Conservation (phyloP, 345 rosid genomes). For the Brassica cretica region DNA sequence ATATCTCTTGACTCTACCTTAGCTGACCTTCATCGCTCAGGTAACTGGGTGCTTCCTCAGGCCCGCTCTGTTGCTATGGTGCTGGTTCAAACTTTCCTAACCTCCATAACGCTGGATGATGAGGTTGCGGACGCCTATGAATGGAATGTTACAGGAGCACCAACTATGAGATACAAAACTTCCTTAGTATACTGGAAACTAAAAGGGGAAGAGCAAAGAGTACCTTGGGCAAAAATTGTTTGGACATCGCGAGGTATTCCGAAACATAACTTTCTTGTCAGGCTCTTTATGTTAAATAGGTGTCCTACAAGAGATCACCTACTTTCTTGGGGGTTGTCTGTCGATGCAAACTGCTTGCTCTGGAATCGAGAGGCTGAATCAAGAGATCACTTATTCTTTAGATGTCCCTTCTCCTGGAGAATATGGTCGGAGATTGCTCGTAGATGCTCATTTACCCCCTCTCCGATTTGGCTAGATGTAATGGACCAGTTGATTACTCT, state of each 20-base stretch:
- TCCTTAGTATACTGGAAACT: neutral
- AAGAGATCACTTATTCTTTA: neutral
- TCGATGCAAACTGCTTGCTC: neutral
- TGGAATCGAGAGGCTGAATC: neutral
- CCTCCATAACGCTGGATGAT: neutral
- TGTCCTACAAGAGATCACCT: no score
- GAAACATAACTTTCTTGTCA: neutral
- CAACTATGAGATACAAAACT: neutral
- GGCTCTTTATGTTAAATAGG: no score
- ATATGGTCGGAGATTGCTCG: neutral
- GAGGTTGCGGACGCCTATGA: neutral
- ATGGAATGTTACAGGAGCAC: neutral
- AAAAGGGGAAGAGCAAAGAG: neutral
- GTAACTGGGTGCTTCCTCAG: neutral
- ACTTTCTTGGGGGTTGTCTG: neutral
- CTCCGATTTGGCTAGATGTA: neutral
- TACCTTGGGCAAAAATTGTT: neutral
- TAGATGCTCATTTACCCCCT: neutral
- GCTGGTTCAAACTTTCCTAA: neutral
- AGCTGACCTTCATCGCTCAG: neutral
- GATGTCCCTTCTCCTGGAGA: neutral
- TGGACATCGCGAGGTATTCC: neutral
- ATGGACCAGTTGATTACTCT: no score
- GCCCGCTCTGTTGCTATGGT: neutral
- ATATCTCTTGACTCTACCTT: neutral